Evolutionary conservation across 345 rosid genomes (phyloP), one percentile per base, ranked within the genome.

Genomic region (Mercurialis annua): DNA sequence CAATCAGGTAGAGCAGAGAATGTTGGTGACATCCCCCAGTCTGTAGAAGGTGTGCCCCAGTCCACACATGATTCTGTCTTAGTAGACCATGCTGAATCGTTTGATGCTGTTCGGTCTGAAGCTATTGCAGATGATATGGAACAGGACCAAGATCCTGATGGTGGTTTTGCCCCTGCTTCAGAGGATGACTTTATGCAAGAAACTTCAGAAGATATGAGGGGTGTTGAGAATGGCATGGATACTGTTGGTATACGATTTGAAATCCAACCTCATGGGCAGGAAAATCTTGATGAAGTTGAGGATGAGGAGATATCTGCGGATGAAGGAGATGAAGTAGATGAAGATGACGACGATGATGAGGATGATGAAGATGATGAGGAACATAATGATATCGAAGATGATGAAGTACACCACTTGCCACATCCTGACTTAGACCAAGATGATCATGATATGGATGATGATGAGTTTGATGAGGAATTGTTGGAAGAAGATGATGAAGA

Each of bases 111-210:
- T 36, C 92, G 82, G 52, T 81, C 96, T 64, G 96, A 88, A 78
- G 89, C 90, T 77, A 87, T 87, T 73, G 85, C 87, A 27, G 97
- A 90, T 76, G 94, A 93, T 76, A 85, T 90, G 97, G 98, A 93
- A 64, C 97, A 90, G 65, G 98, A 86, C 63, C 96, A 89, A 79
- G 98, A 93, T 76, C 80, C 89, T 64, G 89, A 86, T 83, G 90
- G 71, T 58, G 88, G 90, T 67, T 90, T 87, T 82, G 81, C 79
- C 58, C 83, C 85, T 56, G 78, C 78, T 66, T 72, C 84, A 27
- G 97, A 87, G 81, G 96, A 87, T 68, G 96, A 93, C 61, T 89
- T 80, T 72, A 90, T 89, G 98, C 98, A 86, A 76, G 98, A 87
- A 71, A 84, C 83, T 66, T 77, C 88, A 26, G 98, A 86, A 77